Conservation (phyloP, 148 eudicot species). For the Vaccinium myrtillus region DNA sequence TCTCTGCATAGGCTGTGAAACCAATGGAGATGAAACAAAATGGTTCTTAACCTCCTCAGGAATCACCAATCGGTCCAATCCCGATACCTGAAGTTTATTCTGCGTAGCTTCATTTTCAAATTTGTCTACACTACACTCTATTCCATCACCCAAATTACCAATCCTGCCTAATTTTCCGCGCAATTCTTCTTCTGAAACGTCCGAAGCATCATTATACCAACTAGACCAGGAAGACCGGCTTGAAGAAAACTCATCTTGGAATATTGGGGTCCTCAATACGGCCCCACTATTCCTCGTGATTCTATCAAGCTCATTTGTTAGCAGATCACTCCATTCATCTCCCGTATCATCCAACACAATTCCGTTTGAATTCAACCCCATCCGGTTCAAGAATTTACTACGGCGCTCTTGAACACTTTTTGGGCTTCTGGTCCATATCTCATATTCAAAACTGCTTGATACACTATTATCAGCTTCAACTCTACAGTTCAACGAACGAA, state of each 20-base stretch:
- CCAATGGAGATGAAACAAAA: constrained; percentile 33
- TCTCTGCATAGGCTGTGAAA: constrained; percentile 25
- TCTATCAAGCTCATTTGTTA: constrained; percentile 30
- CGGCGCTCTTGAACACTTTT: constrained; percentile 72
- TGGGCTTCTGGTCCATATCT: constrained; percentile 64
- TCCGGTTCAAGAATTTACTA: constrained; percentile 55
- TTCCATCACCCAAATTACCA: constrained; percentile 23
- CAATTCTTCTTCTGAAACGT: constrained; percentile 25
- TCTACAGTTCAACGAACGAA: constrained; percentile 17
- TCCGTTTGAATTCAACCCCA: constrained; percentile 51
- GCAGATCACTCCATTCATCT: constrained; percentile 21
- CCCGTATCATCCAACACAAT: constrained; percentile 21
- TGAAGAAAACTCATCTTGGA: constrained; percentile 45
- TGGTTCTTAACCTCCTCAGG: constrained; percentile 22
- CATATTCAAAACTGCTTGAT: constrained; percentile 41
- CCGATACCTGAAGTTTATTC: constrained; percentile 13
- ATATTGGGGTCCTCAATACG: constrained; percentile 34
- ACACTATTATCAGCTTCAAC: constrained; percentile 20
- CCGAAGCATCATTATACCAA: constrained; percentile 35
- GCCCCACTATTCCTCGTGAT: constrained; percentile 40
- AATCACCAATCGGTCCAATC: constrained; percentile 14
- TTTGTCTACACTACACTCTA: constrained; percentile 26
- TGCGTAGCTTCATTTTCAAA: constrained; percentile 11
- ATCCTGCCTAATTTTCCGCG: constrained; percentile 20
- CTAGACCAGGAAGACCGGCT: constrained; percentile 44